Base-by-base conservation (phyloP, 768 basidiomycete species). In the Amanita fuliginea region DNA sequence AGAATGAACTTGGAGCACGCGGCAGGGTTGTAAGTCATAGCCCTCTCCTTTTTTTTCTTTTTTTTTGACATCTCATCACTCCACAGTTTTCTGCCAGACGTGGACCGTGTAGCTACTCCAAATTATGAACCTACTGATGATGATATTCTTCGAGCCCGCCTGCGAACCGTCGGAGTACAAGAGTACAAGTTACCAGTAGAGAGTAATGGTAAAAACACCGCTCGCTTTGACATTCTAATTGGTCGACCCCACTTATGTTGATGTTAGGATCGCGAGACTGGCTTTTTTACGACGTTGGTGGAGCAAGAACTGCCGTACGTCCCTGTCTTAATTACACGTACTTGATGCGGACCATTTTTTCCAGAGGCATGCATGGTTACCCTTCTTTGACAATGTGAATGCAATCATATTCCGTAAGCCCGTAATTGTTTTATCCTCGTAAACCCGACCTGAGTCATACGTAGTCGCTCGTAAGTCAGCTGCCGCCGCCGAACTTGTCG, bases 341-440 rank as follows among this genome's bases (percentile, higher is more conserved):
- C 8, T 41, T 3, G 16, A 41, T 28, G 10, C 10, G 3, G 35
- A 26, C 32, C 24, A 35, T 33, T 6, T 18, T 35, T 59, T 11
- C 11, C 32, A 85, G 80, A 79, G 85, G 11, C 72, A 78, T 39
- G 80, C 80, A 22, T 87, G 85, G 85, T 65, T 81, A 3, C 78
- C 82, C 2, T 86, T 74, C 60, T 87, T 87, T 47, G 81, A 86
- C 53, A 76, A 78, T 53, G 74, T 84, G 18, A 76, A 83, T 57
- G 81, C 84, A 3, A 81, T 88, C 55, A 86, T 88, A 52, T 87
- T 88, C 64, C 77, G 86, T 61, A 69, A 64, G 55, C 78, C 66
- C 0, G 3, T 63, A 70, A 11, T 28, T 45, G 4, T 28, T 57
- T 63, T 2, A 61, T 74, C 55, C 67, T 26, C 51, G 24, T 51